Conservation (phyloP, 345 rosid species). For the Dimocarpus longan region DNA sequence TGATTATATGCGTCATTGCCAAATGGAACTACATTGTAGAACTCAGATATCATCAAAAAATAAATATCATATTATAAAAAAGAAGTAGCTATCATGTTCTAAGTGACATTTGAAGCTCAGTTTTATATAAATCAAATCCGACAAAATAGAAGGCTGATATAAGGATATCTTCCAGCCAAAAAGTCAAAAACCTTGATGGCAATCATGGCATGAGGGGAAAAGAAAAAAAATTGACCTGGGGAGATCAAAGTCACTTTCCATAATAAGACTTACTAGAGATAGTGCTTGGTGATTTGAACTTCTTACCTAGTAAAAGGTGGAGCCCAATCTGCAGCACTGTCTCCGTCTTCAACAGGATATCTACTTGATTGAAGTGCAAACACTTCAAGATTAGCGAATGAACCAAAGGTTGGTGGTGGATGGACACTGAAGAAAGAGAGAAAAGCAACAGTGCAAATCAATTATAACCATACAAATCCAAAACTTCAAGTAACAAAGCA, state of each 20-base stretch:
- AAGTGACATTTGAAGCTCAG: neutral
- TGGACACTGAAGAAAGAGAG: constrained; percentile 48
- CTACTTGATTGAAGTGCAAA: constrained; percentile 49
- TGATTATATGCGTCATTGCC: neutral
- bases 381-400: constrained; percentile 76
- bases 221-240: neutral
- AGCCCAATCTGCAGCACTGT: constrained; percentile 52
- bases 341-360: constrained; percentile 60
- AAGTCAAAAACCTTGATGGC: neutral
- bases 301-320: constrained; percentile 40
- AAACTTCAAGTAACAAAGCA: constrained; percentile 6
- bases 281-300: constrained; percentile 8
- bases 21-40: neutral
- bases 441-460: constrained; percentile 25
- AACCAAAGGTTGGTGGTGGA: constrained; percentile 97
- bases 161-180: neutral
- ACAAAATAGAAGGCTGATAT: neutral
- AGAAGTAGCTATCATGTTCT: neutral
- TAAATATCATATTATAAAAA: neutral
- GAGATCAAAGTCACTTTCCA: neutral
- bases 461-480: constrained; percentile 4
- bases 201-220: neutral
- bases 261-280: constrained; percentile 3
- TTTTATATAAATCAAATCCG: neutral
- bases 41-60: constrained; percentile 1